Base-by-base conservation (phyloP, 2,329 filamentous ascomycete genomes). In the Colletotrichum chlorophyti region DNA sequence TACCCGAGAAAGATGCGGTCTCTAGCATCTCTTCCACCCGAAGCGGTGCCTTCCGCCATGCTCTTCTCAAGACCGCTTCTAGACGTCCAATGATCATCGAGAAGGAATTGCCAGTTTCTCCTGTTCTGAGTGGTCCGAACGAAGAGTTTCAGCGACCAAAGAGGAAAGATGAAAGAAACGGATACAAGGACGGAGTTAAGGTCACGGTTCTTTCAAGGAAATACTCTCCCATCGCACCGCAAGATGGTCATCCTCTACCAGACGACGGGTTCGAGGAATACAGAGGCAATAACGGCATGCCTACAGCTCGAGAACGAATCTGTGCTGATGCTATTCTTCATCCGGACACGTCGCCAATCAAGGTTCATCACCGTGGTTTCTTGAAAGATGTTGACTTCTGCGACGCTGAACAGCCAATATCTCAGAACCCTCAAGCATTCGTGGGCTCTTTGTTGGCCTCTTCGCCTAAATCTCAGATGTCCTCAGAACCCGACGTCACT, bases 21-120 rank as follows among this genome's bases (percentile, higher is more conserved):
- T 24, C 29, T 1, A 55, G 46, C 45, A 21, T 52, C 14, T 14
- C 57, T 2, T 60, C 63, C 7, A 52, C 23, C 12, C 64, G 52
- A 15, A 45, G 48, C 7, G 37, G 46, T 5, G 49, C 35, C 9
- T 49, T 60, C 35, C 63, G 62, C 10, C 65, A 70, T 38, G 63
- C 63, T 15, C 55, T 68, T 32, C 58, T 69, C 19, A 71, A 72
- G 52, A 50, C 65, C 7, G 55, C 60, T 10, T 43, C 58, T 10
- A 64, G 57, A 9, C 52, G 57, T 6, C 53, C 61, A 4, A 58
- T 57, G 21, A n/a, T 65, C 15, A 37, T 65, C 10, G 62, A 66
- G 26, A 66, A 62, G 49, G 61, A 68, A 24, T 34, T 49, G 3
- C 63, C 67, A 9, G 52, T 46, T 5, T 59, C 66, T 9, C 65